Conservation (phyloP, 1,284 basidiomycete species). For the Sphaerobolus stellatus region DNA sequence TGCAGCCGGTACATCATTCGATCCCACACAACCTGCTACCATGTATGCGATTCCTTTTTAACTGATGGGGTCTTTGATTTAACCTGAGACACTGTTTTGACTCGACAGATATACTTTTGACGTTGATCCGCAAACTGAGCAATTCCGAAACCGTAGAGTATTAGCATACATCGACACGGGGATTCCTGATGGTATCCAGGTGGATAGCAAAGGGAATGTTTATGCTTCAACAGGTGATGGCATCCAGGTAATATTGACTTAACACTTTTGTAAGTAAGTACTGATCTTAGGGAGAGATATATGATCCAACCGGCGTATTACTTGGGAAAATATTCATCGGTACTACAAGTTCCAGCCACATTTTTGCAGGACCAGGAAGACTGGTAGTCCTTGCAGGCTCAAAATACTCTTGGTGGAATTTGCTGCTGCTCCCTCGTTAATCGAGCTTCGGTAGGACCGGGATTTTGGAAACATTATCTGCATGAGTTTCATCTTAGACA, state of each 20-base stretch:
- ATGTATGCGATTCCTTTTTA: constrained; percentile 47
- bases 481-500: no score
- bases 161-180: constrained; percentile 73
- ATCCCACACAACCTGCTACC: constrained; percentile 64
- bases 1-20: constrained; percentile 44
- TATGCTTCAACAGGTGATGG: constrained; percentile 73
- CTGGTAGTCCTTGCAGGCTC: constrained; percentile 67
- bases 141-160: constrained; percentile 61
- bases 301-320: constrained; percentile 59
- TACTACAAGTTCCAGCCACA: constrained; percentile 58
- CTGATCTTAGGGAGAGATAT: constrained; percentile 44
- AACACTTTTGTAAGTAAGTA: not conserved
- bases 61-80: not conserved
- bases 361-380: constrained; percentile 62
- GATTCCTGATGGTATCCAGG: constrained; percentile 58
- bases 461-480: no score
- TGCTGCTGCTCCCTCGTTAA: constrained; percentile 26
- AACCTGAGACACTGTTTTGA: not conserved
- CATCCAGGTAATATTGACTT: constrained; percentile 49
- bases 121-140: constrained; percentile 56
- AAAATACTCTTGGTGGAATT: constrained; percentile 64
- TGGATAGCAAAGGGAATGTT: constrained; percentile 64
- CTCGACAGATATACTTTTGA: constrained; percentile 65
- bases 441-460: no score
- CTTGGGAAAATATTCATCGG: constrained; percentile 76